Conservation (phyloP, 1,284 basidiomycete species). For the Chalciporus sp. region DNA sequence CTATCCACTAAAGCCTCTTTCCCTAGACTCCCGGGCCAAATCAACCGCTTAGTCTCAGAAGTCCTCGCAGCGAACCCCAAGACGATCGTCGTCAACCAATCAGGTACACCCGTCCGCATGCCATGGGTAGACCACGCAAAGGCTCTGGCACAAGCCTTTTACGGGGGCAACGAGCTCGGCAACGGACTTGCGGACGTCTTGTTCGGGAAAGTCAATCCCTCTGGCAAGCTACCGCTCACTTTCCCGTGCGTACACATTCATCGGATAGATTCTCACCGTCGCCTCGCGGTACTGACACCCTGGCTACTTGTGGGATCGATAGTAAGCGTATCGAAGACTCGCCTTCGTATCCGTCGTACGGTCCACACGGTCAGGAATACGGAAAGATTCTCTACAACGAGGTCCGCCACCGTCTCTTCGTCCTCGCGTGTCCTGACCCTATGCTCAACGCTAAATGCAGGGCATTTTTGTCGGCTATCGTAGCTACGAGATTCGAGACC, state of each 20-base stretch:
- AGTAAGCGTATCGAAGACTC: neutral
- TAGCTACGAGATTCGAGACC: neutral
- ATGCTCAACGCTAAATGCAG: neutral
- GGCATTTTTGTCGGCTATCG: neutral
- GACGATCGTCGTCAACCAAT: constrained; percentile 57
- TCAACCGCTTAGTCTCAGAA: constrained; percentile 51
- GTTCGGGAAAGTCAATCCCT: neutral
- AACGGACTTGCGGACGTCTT: neutral
- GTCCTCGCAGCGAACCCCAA: constrained; percentile 52
- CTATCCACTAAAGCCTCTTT: neutral
- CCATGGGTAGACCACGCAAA: constrained; percentile 41
- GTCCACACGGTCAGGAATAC: neutral
- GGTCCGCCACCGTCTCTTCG: neutral
- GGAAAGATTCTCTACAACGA: neutral
- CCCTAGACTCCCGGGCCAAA: constrained; percentile 46
- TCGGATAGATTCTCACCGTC: neutral
- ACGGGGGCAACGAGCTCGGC: neutral
- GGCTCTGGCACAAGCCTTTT: neutral
- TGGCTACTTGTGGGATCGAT: neutral
- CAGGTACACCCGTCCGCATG: constrained; percentile 50
- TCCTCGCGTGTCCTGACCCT: too few species aligned
- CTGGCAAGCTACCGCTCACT: neutral
- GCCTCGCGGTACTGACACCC: neutral
- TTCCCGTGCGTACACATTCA: neutral
- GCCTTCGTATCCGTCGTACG: neutral